A percentile compares a stretch with the other conserved stretches of the same genome.
phyloP scores from a whole-genome alignment of 164 flowering plant species.

The Magnolia kwangsiensis region DNA sequence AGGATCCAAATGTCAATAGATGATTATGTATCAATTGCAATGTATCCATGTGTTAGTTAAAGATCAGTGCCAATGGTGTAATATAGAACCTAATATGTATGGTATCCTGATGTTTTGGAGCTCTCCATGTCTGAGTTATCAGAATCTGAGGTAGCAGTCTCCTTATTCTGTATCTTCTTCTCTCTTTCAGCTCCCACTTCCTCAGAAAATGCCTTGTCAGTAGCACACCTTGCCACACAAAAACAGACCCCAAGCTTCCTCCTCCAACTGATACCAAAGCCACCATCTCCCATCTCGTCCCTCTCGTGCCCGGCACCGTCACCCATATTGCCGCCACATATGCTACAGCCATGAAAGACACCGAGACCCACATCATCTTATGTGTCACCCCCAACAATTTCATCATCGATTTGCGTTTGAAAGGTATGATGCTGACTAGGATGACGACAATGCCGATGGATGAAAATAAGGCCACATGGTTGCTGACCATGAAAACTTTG shows the following conservation, averaged over 20 bases:
- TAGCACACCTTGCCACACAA: conserved; percentile 3
- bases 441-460: conserved; percentile 10
- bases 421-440: conserved; percentile 11
- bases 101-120: conserved; percentile 7
- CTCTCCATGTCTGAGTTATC: conserved; percentile 7
- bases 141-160: neutral
- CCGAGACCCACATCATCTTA: conserved; percentile 11
- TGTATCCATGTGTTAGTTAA: too few relatives aligned
- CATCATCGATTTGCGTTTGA: neutral
- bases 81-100: neutral
- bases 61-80: too few relatives aligned
- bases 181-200: conserved; percentile 7
- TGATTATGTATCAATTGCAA: too few relatives aligned
- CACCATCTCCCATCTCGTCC: conserved; percentile 7
- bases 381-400: conserved; percentile 1
- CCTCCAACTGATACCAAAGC: neutral
- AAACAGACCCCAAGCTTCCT: conserved; percentile 4
- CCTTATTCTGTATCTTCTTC: conserved; percentile 2
- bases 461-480: conserved; percentile 7
- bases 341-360: conserved; percentile 11
- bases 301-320: conserved; percentile 1
- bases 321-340: conserved; percentile 12
- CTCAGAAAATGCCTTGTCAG: conserved; percentile 3
- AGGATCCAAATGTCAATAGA: too few relatives aligned
- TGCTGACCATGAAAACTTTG: conserved; percentile 14